Evolutionary conservation across 2,329 filamentous ascomycete genomes (phyloP), one percentile per base, ranked within the genome.

Genomic region (Venturia carpophila): DNA sequence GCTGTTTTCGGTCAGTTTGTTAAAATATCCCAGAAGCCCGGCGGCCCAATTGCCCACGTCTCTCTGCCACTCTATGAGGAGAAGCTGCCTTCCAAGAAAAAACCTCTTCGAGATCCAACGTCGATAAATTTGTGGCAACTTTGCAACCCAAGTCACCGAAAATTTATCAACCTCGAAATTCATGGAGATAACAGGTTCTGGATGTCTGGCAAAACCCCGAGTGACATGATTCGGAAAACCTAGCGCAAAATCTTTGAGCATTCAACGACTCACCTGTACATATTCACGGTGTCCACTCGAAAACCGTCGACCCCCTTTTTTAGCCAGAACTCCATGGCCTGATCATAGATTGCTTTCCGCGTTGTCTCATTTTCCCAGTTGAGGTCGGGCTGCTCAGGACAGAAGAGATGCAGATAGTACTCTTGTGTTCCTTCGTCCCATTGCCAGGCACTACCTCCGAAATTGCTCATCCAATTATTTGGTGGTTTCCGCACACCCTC

Each of bases 401-500:
- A 61, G 24, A 67, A 65, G 5, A 65, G 56, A 42, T 67, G 65
- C n/a, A 67, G 58, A 39, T 62, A 67, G 27, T 67, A 67, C 45
- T 65, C 65, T 11, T 67, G n/a, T 39, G 65, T 64, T 15, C 9
- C 7, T 27, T 66, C 65, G 17, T 66, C 65, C 61, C 62, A 66
- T 43, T 65, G 34, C 65, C 62, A 66, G 39, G 52, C 62, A 21
- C 71, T 71, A n/a, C 77, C 76, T 6, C 74, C 73, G 64, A 78
- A 76, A 41, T 76, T 75, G 55, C 72, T 73, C 7, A 72, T 58
- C 80, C 81, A 83, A 67, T 83, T 66, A 39, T 64, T 64, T 19
- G 62, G 62, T 19, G 65, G 64, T 37, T 63, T 63, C n/a, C 64
- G 49, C 17, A 60, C 42, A n/a, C 65, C 65, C 19, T 65, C 42